Evolutionary conservation across 2,329 filamentous ascomycete genomes (phyloP).

Genomic region (Phyllosticta citriasiana): DNA sequence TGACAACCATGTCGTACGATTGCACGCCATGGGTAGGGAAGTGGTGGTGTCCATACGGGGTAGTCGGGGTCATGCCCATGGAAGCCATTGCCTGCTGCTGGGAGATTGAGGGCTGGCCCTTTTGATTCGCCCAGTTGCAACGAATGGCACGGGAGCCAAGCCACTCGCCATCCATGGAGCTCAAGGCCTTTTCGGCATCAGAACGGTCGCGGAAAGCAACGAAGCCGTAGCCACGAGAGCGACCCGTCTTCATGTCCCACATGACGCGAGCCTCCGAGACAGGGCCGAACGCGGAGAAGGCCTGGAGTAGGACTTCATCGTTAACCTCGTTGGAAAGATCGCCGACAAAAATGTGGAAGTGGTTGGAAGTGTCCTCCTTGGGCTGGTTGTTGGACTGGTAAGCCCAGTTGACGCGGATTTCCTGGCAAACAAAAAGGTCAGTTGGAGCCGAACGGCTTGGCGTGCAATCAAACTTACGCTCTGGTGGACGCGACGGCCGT

Average conservation of each 20-base stretch:
- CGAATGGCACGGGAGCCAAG: constrained; percentile 94
- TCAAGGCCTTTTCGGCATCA: constrained; percentile 92
- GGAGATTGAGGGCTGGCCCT: constrained; percentile 97
- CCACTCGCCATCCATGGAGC: constrained; percentile 99
- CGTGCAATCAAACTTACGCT: constrained; percentile 52
- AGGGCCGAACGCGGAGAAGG: constrained; percentile 89
- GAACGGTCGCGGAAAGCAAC: constrained; percentile 90
- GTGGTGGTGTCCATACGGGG: constrained; percentile 91
- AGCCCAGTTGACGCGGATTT: constrained; percentile 99
- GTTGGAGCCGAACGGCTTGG: neutral
- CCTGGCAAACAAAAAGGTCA: constrained; percentile 42
- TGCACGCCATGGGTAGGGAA: constrained; percentile 95
- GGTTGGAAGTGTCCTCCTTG: constrained; percentile 96
- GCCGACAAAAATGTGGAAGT: constrained; percentile 98
- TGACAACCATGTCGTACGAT: constrained; percentile 94
- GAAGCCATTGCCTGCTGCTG: constrained; percentile 95
- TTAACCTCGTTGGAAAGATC: constrained; percentile 98
- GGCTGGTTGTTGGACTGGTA: constrained; percentile 90
- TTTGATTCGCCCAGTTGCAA: constrained; percentile 99
- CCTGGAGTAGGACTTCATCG: constrained; percentile 84
- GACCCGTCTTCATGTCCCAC: constrained; percentile 99
- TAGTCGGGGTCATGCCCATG: constrained; percentile 97
- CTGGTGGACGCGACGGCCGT: constrained; percentile 90
- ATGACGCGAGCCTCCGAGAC: constrained; percentile 98
- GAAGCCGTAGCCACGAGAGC: constrained; percentile 94